Evolutionary conservation across 1,139 yeast genomes (phyloP), one percentile per base, ranked within the genome.

Genomic region (Sugiyamaella grinbergsii): DNA sequence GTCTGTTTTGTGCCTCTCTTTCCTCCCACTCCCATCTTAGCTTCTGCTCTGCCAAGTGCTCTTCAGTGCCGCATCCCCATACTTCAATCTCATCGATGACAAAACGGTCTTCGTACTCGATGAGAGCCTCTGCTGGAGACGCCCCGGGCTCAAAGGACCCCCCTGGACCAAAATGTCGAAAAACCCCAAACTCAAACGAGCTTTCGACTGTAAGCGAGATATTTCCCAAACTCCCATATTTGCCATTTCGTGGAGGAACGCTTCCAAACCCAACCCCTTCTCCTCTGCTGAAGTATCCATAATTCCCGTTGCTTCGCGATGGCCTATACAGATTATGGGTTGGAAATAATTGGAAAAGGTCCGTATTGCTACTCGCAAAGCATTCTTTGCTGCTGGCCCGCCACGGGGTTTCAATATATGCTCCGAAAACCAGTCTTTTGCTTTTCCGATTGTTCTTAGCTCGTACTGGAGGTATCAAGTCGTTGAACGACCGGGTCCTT

Each of bases 1-100:
- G 87, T 51, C 97, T 74, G 29, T 89, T 83, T 59, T 81, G 79
- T 0, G 95, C 95, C 64, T 88, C 96, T 47, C 81, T 76, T 62
- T 85, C 85, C 64, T 91, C 97, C 96, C 96, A 89, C 62, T 84
- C 91, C 94, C 96, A 85, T 56, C 79, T 80, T 61, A 79, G 80
- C 51, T 77, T 72, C 67, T 91, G 97, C 54, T 84, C 91, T 24
- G 79, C 85, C 46, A 89, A 71, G 56, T 87, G 95, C 55, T 81
- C 80, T 18, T 79, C 80, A 4, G 86, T 80, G 0, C 97, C 97
- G 51, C 89, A 77, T 0, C 98, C 98, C 93, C 95, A 87, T 0
- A 89, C 95, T 65, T 90, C 96, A 19, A 91, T 71, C 58, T 85
- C 91, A 3, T 83, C 80, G 7, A 91, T 79, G 53, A 77, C 68